Conservation (phyloP, 441 rosid genomes). For the Codiaeum variegatum region DNA sequence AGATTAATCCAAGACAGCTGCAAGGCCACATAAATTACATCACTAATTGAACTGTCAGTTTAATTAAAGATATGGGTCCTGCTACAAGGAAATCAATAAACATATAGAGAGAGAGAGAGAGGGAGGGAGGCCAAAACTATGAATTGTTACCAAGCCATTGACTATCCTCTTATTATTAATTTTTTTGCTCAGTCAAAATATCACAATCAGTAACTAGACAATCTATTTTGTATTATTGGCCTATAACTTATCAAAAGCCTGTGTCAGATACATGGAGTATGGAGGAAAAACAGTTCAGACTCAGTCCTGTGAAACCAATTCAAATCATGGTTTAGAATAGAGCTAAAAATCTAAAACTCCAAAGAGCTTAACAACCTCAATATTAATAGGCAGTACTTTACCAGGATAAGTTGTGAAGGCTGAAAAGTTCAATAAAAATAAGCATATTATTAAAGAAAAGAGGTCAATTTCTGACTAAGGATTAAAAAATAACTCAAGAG, state of each 20-base stretch:
- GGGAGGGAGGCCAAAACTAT: not conserved
- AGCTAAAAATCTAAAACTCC: not conserved
- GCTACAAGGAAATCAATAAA: not conserved
- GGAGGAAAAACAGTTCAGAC: not conserved
- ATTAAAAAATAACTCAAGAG: not conserved
- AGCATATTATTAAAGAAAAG: not conserved
- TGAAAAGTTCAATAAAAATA: not conserved
- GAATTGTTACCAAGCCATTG: not conserved
- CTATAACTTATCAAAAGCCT: not conserved
- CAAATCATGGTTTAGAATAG: not conserved
- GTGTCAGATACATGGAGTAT: not conserved
- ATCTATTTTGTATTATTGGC: not conserved
- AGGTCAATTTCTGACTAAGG: not conserved
- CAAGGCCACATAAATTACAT: slow-evolving; percentile 26
- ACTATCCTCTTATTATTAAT: not conserved
- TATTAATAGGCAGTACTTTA: not conserved
- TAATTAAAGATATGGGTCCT: not conserved
- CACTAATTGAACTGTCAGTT: not conserved
- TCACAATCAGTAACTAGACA: not conserved
- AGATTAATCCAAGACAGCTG: slow-evolving; percentile 68
- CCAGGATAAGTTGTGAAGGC: not conserved
- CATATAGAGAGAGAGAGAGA: too few relatives aligned
- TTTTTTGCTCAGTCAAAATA: not conserved
- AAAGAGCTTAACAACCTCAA: not conserved
- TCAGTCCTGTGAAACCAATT: not conserved